Evolutionary conservation across 2,329 filamentous ascomycete genomes (phyloP), one percentile per base, ranked within the genome.

Genomic region (Neodidymelliopsis sp.): DNA sequence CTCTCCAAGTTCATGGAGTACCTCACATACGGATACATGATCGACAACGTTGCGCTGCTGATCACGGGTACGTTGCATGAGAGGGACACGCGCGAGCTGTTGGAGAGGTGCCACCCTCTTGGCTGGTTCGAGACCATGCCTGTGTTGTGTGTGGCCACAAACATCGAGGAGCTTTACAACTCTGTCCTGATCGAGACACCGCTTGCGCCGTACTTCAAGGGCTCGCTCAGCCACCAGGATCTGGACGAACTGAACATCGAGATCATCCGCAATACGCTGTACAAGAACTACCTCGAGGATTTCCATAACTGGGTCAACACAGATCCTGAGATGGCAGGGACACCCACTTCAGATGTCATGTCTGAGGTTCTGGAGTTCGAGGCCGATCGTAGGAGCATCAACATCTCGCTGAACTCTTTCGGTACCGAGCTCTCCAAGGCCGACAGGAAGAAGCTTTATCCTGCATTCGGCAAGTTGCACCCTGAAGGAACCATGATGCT

Each of bases 81-180:
- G 78, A 86, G 94, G 71, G 94, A 99, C 74, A 99, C 94, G 3
- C 87, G 92, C 52, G 94, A 99, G 77, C 84, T 99, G 56, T 79
- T 99, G 43, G 94, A 97, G 70, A 83, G 94, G 74, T 99, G 95
- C 75, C 95, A 99, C 67, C 94, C 94, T 6, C 83, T 99, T 6
- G 94, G 94, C 62, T 97, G 92, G 91, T 99, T 99, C 73, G 94
- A 99, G 80, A 97, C 94, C 7, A 91, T 99, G 88, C 95, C 94
- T 0, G 94, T 97, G 3, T 88, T 99, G 42, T 97, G 93, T 71
- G 93, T 97, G 33, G 94, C 94, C 23, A 97, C 93, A 39, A 99
- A 97, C 74, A 96, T 97, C 59, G 94, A 99, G 77, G 94, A 99
- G 72, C 83, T 99, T 27, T 99, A 99, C 82, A 99, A 97, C 80